These are phyloP conservation scores for Cercospora sp. DNA, from an alignment of 2,329 filamentous ascomycete genomes.

Conservation along the genomic window DNA sequence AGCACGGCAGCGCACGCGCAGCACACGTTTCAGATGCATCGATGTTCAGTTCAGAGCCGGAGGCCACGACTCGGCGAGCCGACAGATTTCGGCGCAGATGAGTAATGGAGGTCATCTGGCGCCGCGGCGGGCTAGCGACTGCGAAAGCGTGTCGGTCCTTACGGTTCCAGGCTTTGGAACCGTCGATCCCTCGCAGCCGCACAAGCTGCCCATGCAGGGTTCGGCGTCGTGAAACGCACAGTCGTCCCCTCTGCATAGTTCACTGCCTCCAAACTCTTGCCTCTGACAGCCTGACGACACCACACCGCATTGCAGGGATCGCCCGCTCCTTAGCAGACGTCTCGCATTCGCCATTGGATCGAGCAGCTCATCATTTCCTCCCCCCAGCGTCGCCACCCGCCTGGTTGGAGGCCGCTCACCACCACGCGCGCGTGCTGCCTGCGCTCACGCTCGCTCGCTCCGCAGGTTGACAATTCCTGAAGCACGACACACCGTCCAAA, in stretches of 20 bases:
- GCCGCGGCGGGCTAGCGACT: neutral
- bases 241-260: neutral
- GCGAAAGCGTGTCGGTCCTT: constrained; percentile 1
- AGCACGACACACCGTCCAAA: neutral
- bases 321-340: neutral
- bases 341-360: neutral
- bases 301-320: constrained; percentile 2
- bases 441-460: neutral
- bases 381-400: neutral
- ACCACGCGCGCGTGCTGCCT: neutral
- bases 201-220: constrained; percentile 8
- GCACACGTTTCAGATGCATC: constrained; percentile 6
- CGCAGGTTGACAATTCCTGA: constrained; percentile 4
- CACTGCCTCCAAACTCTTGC: constrained; percentile 6
- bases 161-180: constrained; percentile 7
- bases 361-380: neutral
- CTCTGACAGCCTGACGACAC: constrained; percentile 11
- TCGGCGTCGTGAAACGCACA: constrained; percentile 1
- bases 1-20: neutral
- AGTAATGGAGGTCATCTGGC: constrained; percentile 2
- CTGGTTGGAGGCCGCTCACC: neutral
- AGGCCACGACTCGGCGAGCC: neutral
- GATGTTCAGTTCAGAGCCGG: neutral
- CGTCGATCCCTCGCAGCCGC: constrained; percentile 2
- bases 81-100: constrained; percentile 2